Percentiles rank a stretch among this genome's conserved stretches.
Conservation (phyloP, 73 alveolate species). For the Paramecium octaurelia region DNA sequence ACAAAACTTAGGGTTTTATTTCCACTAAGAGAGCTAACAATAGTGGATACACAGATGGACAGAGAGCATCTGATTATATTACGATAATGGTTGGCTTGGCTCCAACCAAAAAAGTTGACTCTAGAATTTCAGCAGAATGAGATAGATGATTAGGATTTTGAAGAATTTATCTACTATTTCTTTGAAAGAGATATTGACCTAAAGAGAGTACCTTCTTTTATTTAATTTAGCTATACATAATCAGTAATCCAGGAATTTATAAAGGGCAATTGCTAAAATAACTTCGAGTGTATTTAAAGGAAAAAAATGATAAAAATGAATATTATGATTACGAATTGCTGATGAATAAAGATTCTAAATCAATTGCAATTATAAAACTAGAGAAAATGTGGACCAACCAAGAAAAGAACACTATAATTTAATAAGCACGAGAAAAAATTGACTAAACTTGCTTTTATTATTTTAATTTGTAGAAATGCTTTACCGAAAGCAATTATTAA, state of each 20-base stretch:
- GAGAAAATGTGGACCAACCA: not conserved
- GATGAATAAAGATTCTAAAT: not conserved
- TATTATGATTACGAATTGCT: not conserved
- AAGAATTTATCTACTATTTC: not conserved
- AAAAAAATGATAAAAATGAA: not conserved
- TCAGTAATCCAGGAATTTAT: slow-evolving; percentile 46
- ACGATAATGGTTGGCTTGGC: not conserved
- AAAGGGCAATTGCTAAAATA: not conserved
- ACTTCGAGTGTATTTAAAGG: not conserved
- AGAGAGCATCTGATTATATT: not conserved
- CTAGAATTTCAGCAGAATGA: slow-evolving; percentile 11
- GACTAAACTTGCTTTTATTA: not conserved
- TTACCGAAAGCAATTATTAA: not conserved
- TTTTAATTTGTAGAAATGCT: not conserved
- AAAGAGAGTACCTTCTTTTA: not conserved
- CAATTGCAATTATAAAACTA: slow-evolving; percentile 15
- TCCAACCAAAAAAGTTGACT: not conserved
- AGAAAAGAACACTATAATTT: not conserved
- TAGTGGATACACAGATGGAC: not conserved
- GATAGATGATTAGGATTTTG: not conserved
- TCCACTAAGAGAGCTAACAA: not conserved
- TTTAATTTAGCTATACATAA: not conserved
- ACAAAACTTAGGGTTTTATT: not conserved
- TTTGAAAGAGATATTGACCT: slow-evolving; percentile 7
- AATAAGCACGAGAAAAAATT: not conserved